Base-by-base conservation (phyloP, 306 rosid species). In the Glycine latifolia region DNA sequence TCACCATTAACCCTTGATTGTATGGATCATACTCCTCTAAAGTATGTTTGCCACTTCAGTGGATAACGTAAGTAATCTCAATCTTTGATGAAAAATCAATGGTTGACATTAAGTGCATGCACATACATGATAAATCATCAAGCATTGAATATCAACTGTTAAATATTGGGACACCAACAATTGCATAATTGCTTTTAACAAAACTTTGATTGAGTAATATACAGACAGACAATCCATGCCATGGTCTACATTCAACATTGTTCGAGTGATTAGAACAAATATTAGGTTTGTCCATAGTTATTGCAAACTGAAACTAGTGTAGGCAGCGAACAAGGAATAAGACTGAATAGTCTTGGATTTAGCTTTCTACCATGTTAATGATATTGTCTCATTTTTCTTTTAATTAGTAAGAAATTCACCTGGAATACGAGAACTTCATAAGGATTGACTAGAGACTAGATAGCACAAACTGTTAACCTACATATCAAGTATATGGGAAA, bases 401-500 rank as follows among this genome's bases (percentile, higher is more conserved):
- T 37, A 20, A 20, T 65, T 52, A 39, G 14, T 77, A 52, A 72
- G 49, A 0, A n/a, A 50, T 39, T 52, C 59, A 39, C 15, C 17
- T 0, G 7, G 35, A 53, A 71, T 41, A 53, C n/a, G 5, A 16
- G 7, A 67, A 67, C 56, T 58, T 41, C 11, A 26, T 44, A 68
- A 48, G 8, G 11, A 68, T 58, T 48, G 26, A 31, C 61, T 31
- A 47, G 54, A 37, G 73, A 73, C 61, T 31, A 47, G 54, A 37
- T 67, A 73, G 39, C 59, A 65, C 77, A 61, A 71, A 46, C 3
- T 37, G 62, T 13, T 74, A 81, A 65, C 71, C 65, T 20, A 46
- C 43, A 47, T 58, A 76, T n/a, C 12, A 76, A 70, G 80, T 50
- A 58, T 47, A 61, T 20, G 46, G 37, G 81, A 17, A 80, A 82